phyloP scores from a whole-genome alignment of 2,329 filamentous ascomycete genomes.

The Diaporthe citriasiana region DNA sequence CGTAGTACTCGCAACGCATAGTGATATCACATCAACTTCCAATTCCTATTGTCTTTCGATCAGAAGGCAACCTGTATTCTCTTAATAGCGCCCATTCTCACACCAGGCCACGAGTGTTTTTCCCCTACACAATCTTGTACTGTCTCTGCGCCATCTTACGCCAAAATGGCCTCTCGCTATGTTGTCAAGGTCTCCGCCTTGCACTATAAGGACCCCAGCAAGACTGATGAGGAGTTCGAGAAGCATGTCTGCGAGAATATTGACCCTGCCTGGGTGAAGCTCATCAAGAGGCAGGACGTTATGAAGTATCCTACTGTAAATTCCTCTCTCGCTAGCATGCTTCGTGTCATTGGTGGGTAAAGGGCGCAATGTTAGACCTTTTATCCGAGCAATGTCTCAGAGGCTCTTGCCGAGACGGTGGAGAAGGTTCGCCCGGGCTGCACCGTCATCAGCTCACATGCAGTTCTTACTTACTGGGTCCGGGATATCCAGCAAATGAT shows the following conservation, averaged over 20 bases:
- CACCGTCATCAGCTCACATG: conserved; percentile 9
- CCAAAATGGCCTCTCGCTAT: not conserved
- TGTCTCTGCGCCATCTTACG: not conserved
- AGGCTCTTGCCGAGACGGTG: not conserved
- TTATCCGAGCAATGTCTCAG: not conserved
- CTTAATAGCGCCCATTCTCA: not conserved
- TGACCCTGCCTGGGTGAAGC: not conserved
- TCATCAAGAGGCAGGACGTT: not conserved
- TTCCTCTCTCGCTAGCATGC: not conserved
- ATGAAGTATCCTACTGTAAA: conserved; percentile 2
- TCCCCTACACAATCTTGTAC: not conserved
- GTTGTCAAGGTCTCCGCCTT: conserved; percentile 5
- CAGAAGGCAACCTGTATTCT: not conserved
- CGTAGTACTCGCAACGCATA: no score
- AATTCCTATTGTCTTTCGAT: no score
- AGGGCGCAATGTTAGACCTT: not conserved
- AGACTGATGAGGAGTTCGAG: not conserved
- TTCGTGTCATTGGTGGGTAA: not conserved
- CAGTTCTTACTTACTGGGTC: conserved; percentile 6
- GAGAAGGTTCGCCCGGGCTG: not conserved
- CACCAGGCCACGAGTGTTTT: not conserved
- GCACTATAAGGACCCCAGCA: not conserved
- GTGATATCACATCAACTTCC: no score
- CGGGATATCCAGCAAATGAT: conserved; percentile 14
- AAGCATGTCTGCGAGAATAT: conserved; percentile 1